phyloP scores from a whole-genome alignment of 345 rosid genomes.

The Fremontodendron californicum region DNA sequence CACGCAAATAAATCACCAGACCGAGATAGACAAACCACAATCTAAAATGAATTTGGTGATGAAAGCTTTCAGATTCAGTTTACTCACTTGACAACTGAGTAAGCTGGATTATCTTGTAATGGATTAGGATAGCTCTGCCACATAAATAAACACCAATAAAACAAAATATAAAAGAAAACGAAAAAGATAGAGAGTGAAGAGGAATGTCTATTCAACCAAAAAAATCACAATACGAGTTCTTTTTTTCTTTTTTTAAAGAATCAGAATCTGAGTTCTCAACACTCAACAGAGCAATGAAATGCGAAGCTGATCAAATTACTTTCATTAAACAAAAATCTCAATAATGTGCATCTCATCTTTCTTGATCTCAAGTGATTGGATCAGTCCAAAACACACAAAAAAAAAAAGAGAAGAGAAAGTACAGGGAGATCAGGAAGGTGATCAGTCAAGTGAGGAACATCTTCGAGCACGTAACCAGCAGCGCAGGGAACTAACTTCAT shows the following conservation, averaged over 20 bases:
- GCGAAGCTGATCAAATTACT: background rate
- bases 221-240: too few relatives aligned
- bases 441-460: slow-evolving; percentile 33
- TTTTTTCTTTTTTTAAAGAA: too few relatives aligned
- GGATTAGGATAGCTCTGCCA: slow-evolving; percentile 62
- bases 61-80: background rate
- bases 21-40: background rate
- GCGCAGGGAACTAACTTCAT: background rate
- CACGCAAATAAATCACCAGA: background rate
- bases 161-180: background rate
- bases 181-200: background rate
- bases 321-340: background rate
- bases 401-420: background rate
- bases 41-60: background rate
- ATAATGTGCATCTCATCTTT: background rate
- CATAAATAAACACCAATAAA: slow-evolving; percentile 15
- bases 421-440: slow-evolving; percentile 65
- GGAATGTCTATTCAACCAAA: too few relatives aligned
- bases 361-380: background rate
- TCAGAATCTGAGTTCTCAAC: background rate
- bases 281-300: background rate
- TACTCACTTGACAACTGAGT: slow-evolving; percentile 59
- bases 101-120: slow-evolving; percentile 53
- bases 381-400: background rate
- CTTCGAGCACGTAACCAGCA: slow-evolving; percentile 13